Base-by-base conservation (phyloP, 257 asterid genomes). In the Haberlea rhodopensis region DNA sequence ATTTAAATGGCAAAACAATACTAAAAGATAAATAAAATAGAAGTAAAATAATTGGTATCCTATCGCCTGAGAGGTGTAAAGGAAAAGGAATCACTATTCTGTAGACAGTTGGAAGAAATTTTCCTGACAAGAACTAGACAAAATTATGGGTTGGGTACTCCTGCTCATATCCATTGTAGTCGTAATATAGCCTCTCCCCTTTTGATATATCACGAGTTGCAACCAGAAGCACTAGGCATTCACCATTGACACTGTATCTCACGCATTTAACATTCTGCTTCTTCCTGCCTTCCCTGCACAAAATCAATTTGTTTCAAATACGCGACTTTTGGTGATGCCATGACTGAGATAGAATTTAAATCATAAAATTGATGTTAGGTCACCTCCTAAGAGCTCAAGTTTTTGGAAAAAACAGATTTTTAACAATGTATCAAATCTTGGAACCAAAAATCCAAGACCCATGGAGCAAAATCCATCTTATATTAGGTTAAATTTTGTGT, bases 141-240 rank as follows among this genome's bases (percentile, higher is more conserved):
- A 89, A 89, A 81, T 82, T 67, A 62, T 87, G 90, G 51, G 97
- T 90, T 16, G 97, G 97, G 60, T 90, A 90, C 70, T 85, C 97
- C 57, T 85, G 80, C 80, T 90, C 97, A 71, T 85, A 83, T 26
- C 97, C 97, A 40, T 90, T 90, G 28, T 90, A 90, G 59, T 90
- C 97, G 55, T 90, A 90, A 63, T 90, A 87, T 6, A 90, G 84
- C 73, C 97, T 86, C 81, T 90, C 97, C 29, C 97, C 97, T 67
- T 80, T 79, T 1, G 84, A 77, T 31, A 90, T 85, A 63, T 90
- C 97, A 19, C 95, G 95, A 8, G 77, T 78, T 13, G 97, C 89
- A 24, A 85, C 88, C 65, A 90, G 76, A 65, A 87, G 84, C 71
- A 82, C 96, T 13, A 75, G 77, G 49, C 92, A 82, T 75, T 75